Evolutionary conservation across 495 filamentous ascomycete species (phyloP), one percentile per base, ranked within the genome.

Genomic region (Hyphodiscus hymeniophilus): DNA sequence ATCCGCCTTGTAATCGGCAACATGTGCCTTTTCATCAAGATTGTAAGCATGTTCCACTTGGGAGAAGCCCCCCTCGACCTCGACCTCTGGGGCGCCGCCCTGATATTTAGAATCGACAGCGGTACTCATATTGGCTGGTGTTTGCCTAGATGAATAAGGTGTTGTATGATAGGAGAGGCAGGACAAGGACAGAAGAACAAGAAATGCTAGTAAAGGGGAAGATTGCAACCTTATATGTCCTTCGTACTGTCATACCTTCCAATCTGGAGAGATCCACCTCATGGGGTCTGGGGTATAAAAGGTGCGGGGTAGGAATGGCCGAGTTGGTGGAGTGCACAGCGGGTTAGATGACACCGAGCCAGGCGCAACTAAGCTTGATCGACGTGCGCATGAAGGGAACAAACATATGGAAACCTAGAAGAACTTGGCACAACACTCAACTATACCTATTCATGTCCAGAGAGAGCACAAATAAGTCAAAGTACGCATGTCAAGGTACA

Each of bases 61-160:
- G 24, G 30, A 44, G 48, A 31, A 3, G 41, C 21, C 1, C 7
- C 40, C n/a, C 26, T n/a, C n/a, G 11, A 42, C 41, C 48, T 51
- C 41, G 35, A 47, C 49, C 49, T 52, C 49, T 22, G 46, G 20
- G 11, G 33, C 46, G 7, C 38, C 45, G 44, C 18, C 28, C 41
- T 43, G 39, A n/a, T n/a, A n/a, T n/a, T n/a, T n/a, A n/a, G n/a
- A n/a, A n/a, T n/a, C 17, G 48, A 22, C 33, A 18, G 5, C 24
- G 28, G 32, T 38, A 45, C 23, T 45, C 48, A 51, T 51, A 41
- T 51, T 51, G 40, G 31, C 36, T n/a, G n/a, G n/a, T n/a, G n/a
- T n/a, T n/a, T n/a, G n/a, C n/a, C n/a, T n/a, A n/a, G n/a, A n/a
- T n/a, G n/a, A n/a, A n/a, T n/a, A n/a, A n/a, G n/a, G n/a, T n/a